Evolutionary conservation across 2,329 filamentous ascomycete genomes (phyloP).

Genomic region (Macrophomina pseudophaseolina): DNA sequence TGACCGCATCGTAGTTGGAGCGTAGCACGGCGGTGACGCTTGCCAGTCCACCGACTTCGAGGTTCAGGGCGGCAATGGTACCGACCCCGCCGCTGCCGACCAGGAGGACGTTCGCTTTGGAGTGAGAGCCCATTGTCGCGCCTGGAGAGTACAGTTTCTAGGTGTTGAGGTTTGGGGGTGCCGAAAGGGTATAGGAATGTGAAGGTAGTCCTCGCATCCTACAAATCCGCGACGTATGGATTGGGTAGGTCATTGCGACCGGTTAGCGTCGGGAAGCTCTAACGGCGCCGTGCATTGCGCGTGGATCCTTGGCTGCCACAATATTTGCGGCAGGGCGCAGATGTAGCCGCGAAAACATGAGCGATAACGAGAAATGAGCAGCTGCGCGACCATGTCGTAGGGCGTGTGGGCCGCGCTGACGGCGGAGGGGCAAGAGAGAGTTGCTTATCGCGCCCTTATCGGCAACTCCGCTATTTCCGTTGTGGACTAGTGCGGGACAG

Average conservation of each 20-base stretch:
- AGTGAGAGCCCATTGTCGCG: slow-evolving; percentile 14
- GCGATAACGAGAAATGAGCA: slow-evolving; percentile 6
- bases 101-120: slow-evolving; percentile 53
- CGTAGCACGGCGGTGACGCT: slow-evolving; percentile 60
- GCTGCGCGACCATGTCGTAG: not conserved
- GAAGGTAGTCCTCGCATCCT: not conserved
- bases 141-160: not conserved
- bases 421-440: not conserved
- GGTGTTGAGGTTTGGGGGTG: not conserved
- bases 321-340: not conserved
- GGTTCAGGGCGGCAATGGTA: slow-evolving; percentile 60
- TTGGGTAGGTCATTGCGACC: not conserved
- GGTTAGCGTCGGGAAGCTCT: slow-evolving; percentile 4
- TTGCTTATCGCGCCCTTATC: slow-evolving; percentile 11
- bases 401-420: not conserved
- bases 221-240: not conserved
- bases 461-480: not conserved
- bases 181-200: not conserved
- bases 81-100: slow-evolving; percentile 63
- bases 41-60: slow-evolving; percentile 58
- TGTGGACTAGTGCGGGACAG: not conserved
- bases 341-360: not conserved
- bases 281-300: not conserved
- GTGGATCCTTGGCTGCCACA: not conserved
- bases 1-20: slow-evolving; percentile 60